phyloP scores from a whole-genome alignment of 2,329 filamentous ascomycete species.

The Botrytis paeoniae region DNA sequence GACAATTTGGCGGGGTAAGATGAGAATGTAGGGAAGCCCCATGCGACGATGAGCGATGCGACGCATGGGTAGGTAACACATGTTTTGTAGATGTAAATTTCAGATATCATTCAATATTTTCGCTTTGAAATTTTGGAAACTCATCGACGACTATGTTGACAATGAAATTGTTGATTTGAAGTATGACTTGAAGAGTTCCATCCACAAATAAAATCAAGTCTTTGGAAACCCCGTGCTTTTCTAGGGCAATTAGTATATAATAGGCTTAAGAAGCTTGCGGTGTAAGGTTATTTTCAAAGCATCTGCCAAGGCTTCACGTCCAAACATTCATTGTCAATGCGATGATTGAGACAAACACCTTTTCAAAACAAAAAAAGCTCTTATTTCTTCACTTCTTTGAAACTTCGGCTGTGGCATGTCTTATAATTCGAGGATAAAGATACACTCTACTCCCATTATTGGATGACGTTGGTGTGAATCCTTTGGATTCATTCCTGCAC shows the following conservation, averaged over 20 bases:
- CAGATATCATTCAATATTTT: background rate
- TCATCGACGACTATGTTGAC: background rate
- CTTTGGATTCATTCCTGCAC: no score
- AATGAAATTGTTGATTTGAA: background rate
- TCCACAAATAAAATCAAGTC: background rate
- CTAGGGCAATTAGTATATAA: background rate
- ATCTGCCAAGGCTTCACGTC: background rate
- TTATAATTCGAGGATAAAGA: background rate
- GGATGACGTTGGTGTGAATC: background rate
- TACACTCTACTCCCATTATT: no score
- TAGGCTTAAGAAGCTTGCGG: background rate
- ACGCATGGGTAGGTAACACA: background rate
- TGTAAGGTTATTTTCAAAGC: background rate
- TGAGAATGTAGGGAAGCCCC: background rate
- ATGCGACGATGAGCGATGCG: background rate
- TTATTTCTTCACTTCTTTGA: background rate
- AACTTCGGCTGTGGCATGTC: background rate
- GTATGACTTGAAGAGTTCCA: background rate
- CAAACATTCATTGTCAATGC: conserved; percentile 6
- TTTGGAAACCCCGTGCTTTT: background rate
- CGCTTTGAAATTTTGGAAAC: background rate
- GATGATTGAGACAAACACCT: conserved; percentile 6
- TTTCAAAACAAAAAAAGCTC: background rate
- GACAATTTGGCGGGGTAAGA: background rate
- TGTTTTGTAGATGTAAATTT: background rate